phyloP scores from a whole-genome alignment of 2,329 filamentous ascomycete genomes.

The Aureobasidium sp. region DNA sequence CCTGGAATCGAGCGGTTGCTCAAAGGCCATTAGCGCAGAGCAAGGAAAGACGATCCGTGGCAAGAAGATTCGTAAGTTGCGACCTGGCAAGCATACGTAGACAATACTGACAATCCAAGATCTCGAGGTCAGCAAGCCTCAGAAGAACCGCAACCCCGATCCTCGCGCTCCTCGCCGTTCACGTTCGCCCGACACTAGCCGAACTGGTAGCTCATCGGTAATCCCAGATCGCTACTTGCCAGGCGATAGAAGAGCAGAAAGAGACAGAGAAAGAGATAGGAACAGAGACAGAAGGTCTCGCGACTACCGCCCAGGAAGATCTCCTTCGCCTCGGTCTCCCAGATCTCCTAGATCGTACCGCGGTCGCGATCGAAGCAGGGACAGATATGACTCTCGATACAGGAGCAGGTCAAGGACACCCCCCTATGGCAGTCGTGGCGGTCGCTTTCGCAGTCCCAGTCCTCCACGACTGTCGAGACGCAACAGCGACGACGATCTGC shows the following conservation, averaged over 20 bases:
- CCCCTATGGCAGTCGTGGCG: constrained; percentile 43
- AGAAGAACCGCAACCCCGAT: constrained; percentile 44
- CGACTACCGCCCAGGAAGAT: constrained; percentile 49
- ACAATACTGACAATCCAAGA: constrained; percentile 58
- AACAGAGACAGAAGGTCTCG: constrained; percentile 45
- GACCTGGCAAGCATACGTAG: not conserved
- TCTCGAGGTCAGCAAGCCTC: constrained; percentile 81
- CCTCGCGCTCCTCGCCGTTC: constrained; percentile 42
- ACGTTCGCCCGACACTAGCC: constrained; percentile 55
- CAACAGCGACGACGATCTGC: constrained; percentile 56
- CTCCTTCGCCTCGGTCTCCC: constrained; percentile 36
- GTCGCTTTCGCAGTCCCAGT: constrained; percentile 38
- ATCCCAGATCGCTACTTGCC: constrained; percentile 33
- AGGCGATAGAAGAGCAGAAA: constrained; percentile 19
- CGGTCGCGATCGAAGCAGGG: constrained; percentile 18
- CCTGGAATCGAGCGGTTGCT: constrained; percentile 66
- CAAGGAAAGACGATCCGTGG: constrained; percentile 78
- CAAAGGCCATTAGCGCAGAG: constrained; percentile 65
- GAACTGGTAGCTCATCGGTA: constrained; percentile 43
- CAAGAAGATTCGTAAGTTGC: constrained; percentile 79
- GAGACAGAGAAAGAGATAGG: constrained; percentile 19
- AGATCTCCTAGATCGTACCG: constrained; percentile 6
- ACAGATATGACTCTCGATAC: constrained; percentile 28
- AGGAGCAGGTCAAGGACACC: constrained; percentile 31
- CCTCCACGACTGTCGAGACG: constrained; percentile 50